These are phyloP conservation scores for Copromyces sp. DNA, from an alignment of 495 filamentous ascomycete species.

Conservation along the genomic window DNA sequence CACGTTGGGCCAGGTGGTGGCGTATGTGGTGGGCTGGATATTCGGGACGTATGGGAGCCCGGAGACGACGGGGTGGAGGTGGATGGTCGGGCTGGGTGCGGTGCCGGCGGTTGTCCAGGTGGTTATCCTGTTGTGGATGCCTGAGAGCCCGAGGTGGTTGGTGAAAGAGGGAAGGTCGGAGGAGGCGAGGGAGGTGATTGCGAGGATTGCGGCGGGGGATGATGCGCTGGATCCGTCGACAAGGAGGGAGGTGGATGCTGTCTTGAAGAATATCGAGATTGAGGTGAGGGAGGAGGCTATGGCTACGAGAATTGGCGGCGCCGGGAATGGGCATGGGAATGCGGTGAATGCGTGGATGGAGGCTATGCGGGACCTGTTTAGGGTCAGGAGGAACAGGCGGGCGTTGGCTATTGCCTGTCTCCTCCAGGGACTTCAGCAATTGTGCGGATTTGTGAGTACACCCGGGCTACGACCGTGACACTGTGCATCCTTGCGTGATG, in stretches of 20 bases:
- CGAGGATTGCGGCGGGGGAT: constrained; percentile 36
- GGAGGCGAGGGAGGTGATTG: constrained; percentile 53
- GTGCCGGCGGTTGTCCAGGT: constrained; percentile 65
- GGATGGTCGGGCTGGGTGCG: constrained; percentile 82
- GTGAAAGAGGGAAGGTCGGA: constrained; percentile 52
- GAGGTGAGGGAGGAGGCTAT: constrained; percentile 60
- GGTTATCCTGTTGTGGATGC: constrained; percentile 53
- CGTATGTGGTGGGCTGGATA: constrained; percentile 67
- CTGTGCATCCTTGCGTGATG: background rate
- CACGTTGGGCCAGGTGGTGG: constrained; percentile 75
- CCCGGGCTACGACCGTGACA: background rate
- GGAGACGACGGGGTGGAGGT: constrained; percentile 60
- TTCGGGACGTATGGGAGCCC: constrained; percentile 42
- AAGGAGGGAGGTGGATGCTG: constrained; percentile 39
- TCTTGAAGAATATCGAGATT: constrained; percentile 54
- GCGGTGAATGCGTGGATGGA: constrained; percentile 25
- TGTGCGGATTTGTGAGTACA: constrained; percentile 71
- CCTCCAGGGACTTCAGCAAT: constrained; percentile 79
- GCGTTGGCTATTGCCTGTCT: constrained; percentile 77
- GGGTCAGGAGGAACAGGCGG: constrained; percentile 56
- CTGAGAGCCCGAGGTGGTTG: constrained; percentile 82
- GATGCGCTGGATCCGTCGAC: constrained; percentile 4
- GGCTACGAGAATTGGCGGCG: constrained; percentile 24
- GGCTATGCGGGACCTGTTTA: constrained; percentile 46
- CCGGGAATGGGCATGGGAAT: background rate